Evolutionary conservation across 2,329 filamentous ascomycete genomes (phyloP), one percentile per base, ranked within the genome.

Genomic region (Nigrospora sphaerica): DNA sequence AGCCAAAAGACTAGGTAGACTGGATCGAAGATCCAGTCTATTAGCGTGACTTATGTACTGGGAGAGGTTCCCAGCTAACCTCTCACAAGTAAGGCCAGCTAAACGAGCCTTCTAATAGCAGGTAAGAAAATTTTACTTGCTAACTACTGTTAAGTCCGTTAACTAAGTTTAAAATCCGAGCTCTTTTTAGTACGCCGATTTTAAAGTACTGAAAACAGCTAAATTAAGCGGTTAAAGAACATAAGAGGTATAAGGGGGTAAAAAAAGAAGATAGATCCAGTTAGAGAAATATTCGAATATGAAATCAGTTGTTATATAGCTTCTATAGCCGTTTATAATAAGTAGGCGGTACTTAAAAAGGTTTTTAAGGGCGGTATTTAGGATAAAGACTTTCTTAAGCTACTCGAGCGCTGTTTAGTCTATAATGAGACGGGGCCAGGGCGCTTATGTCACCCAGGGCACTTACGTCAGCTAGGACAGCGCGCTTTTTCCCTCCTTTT

Each of bases 351-450:
- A 28, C 18, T 23, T 28, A 13, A n/a, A 46, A 31, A 28, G 44
- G 36, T 40, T 11, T n/a, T 28, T 19, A n/a, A 28, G 35, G 19
- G 28, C 9, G 36, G 36, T 46, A 12, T 23, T 32, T 13, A 28
- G 35, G 3, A 46, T 46, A n/a, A 46, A 46, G 36, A 46, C 19
- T 33, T 39, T 33, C 32, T 40, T 18, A 31, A 42, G 39, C 45
- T 14, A 46, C 19, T 42, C 31, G 32, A 42, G 4, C 35, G 32
- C 39, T 10, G 32, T 46, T 1, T 42, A 16, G 23, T 46, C 39
- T 6, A 28, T 19, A 2, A 23, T 42, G 19, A 23, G 19, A 23
- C 19, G 19, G 19, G 19, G 19, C 19, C 19, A 23, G 19, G 19
- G 19, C 19, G 19, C 19, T 23, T 23, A 23, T 23, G 19, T 23